Percentiles rank a stretch among this genome's conserved stretches.
These are phyloP conservation scores for Echinosophora koreensis DNA, from an alignment of 306 rosid genomes.

Conservation along the genomic window DNA sequence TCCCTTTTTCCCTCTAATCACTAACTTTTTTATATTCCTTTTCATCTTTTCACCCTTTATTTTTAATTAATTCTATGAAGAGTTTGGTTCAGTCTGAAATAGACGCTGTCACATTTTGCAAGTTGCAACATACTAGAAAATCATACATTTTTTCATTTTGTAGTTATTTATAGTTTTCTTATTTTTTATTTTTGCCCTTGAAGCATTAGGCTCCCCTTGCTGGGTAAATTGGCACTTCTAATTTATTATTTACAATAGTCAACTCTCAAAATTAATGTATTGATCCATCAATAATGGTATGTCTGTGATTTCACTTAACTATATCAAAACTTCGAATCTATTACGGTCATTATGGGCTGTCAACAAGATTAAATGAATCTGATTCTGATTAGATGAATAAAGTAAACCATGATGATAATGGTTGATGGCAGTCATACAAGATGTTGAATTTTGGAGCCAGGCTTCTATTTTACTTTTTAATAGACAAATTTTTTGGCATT, in stretches of 20 bases:
- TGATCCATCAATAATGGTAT: background rate
- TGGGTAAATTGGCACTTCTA: background rate
- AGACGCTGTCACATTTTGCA: background rate
- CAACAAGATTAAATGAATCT: background rate
- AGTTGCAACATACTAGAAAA: background rate
- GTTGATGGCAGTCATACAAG: background rate
- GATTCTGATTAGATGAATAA: background rate
- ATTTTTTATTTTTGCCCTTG: background rate
- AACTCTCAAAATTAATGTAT: background rate
- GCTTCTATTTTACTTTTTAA: background rate
- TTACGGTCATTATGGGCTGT: background rate
- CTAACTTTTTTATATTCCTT: no score
- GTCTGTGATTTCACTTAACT: background rate
- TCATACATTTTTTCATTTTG: background rate
- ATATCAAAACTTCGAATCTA: constrained; percentile 2
- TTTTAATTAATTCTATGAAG: background rate
- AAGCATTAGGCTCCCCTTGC: background rate
- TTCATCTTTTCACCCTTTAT: background rate
- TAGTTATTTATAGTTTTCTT: background rate
- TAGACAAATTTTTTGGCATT: background rate
- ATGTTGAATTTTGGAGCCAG: background rate
- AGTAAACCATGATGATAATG: background rate
- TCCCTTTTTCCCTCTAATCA: no score
- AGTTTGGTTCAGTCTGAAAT: background rate
- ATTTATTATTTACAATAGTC: background rate